Evolutionary conservation across 2,329 filamentous ascomycete genomes (phyloP).

Genomic region (Exophiala mesophila): DNA sequence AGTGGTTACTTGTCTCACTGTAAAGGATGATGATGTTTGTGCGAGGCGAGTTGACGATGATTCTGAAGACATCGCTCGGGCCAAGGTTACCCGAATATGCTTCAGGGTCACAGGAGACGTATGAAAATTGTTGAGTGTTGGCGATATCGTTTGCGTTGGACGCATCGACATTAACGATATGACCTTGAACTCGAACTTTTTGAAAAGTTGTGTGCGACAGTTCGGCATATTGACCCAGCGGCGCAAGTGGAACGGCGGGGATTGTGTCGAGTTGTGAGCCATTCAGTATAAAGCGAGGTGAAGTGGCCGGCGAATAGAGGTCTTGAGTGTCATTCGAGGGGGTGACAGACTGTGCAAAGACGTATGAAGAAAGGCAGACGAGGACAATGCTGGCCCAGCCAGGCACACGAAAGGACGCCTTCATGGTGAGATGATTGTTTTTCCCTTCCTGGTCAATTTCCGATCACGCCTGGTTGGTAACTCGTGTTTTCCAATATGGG

Average conservation of each 20-base stretch:
- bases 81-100: constrained; percentile 37
- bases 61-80: constrained; percentile 33
- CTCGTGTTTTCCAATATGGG: no score
- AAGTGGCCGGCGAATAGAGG: constrained; percentile 18
- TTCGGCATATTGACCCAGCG: constrained; percentile 20
- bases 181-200: constrained; percentile 15
- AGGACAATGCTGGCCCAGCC: no score
- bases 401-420: no score
- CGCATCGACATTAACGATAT: constrained; percentile 21
- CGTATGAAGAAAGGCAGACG: constrained; percentile 4
- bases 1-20: constrained; percentile 35
- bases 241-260: constrained; percentile 16
- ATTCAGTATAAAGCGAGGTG: constrained; percentile 24
- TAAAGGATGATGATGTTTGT: constrained; percentile 38
- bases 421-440: no score
- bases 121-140: constrained; percentile 30
- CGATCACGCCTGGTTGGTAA: no score
- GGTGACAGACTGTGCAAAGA: constrained; percentile 19
- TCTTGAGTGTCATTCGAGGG: constrained; percentile 23
- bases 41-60: constrained; percentile 30
- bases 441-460: no score
- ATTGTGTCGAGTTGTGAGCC: constrained; percentile 19
- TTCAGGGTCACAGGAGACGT: constrained; percentile 38
- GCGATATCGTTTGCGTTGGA: constrained; percentile 22
- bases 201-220: constrained; percentile 20